Conservation (phyloP, 495 filamentous ascomycete species). For the Tuber aestivum region DNA sequence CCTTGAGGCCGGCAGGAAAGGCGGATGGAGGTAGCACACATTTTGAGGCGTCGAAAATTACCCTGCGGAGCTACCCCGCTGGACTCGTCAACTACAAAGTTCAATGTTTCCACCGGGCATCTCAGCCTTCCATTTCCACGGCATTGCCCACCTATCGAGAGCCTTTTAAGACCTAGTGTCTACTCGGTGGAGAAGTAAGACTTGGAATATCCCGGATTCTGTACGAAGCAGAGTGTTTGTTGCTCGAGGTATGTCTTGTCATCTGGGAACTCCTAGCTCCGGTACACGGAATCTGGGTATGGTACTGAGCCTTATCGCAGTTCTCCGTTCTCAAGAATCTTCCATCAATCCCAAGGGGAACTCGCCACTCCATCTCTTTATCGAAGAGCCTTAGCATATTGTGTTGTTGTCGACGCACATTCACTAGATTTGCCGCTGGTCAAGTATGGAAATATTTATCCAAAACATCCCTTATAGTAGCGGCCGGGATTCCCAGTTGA, state of each 20-base stretch:
- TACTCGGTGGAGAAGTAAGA: neutral
- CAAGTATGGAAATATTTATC: slow-evolving; percentile 47
- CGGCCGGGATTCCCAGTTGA: slow-evolving; percentile 37
- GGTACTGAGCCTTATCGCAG: neutral
- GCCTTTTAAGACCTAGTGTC: neutral
- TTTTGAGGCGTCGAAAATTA: neutral
- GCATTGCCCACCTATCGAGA: neutral
- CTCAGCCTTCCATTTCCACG: neutral
- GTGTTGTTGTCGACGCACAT: neutral
- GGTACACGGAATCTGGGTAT: neutral
- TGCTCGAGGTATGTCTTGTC: neutral
- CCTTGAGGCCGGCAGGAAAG: neutral
- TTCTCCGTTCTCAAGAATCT: neutral
- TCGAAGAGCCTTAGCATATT: neutral
- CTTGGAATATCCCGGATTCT: neutral
- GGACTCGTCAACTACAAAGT: neutral
- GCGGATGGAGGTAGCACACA: neutral
- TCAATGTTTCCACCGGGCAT: neutral
- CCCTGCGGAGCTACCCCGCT: neutral
- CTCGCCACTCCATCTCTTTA: neutral
- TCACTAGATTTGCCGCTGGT: neutral
- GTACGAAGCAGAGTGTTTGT: neutral
- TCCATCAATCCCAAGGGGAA: neutral
- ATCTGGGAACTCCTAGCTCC: neutral
- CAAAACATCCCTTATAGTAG: slow-evolving; percentile 45